A percentile compares a stretch with the other conserved stretches of the same genome.
Evolutionary conservation across 1,284 basidiomycete species (phyloP).

Genomic region (Wolfiporia cocos): DNA sequence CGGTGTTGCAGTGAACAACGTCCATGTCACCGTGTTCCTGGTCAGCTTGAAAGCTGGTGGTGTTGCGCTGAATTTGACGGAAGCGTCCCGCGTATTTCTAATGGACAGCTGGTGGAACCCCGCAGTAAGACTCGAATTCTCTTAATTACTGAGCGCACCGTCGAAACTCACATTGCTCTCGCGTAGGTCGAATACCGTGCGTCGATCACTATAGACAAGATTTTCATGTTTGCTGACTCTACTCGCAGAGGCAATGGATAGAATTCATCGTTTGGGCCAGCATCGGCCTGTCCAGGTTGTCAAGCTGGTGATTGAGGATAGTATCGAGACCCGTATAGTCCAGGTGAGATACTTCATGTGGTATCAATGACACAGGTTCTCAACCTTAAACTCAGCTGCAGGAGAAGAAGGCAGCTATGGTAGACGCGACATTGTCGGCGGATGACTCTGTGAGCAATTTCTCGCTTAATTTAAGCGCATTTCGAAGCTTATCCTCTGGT

Average conservation of each 20-base stretch:
- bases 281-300: conserved; percentile 90
- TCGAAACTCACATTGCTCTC: not conserved
- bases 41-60: conserved; percentile 96
- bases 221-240: conserved; percentile 13
- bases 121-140: conserved; percentile 40
- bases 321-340: conserved; percentile 92
- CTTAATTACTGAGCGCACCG: conserved; percentile 5
- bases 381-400: conserved; percentile 58
- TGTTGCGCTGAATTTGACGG: conserved; percentile 90
- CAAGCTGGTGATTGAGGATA: conserved; percentile 94
- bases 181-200: conserved; percentile 62
- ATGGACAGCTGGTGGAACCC: conserved; percentile 96
- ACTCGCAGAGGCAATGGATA: conserved; percentile 88
- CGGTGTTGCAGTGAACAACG: conserved; percentile 70
- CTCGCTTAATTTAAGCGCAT: conserved; percentile 7
- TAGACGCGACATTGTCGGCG: conserved; percentile 71
- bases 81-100: conserved; percentile 89
- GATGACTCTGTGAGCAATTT: conserved; percentile 58
- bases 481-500: conserved; percentile 15
- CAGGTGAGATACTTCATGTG: conserved; percentile 36
- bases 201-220: conserved; percentile 19
- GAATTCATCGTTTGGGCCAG: conserved; percentile 89
- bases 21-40: conserved; percentile 94
- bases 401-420: conserved; percentile 89
- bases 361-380: not conserved